Conservation (phyloP, 257 asterid species). For the Prunella vulgaris region DNA sequence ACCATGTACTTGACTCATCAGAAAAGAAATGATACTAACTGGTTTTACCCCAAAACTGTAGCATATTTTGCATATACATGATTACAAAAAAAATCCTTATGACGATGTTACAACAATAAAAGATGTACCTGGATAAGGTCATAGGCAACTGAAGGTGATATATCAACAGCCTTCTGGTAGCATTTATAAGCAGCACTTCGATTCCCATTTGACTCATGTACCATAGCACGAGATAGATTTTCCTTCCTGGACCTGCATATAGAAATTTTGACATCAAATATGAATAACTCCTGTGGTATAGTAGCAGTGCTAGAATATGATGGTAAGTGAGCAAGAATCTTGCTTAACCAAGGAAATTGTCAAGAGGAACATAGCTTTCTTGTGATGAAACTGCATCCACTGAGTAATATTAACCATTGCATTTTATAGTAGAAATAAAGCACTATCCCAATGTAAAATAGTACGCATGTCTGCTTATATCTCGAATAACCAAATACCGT, state of each 20-base stretch:
- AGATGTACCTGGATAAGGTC: conserved; percentile 81
- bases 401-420: not conserved
- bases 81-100: not conserved
- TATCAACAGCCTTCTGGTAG: conserved; percentile 96
- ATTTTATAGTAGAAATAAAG: not conserved
- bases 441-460: not conserved
- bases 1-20: conserved; percentile 5
- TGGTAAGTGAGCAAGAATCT: not conserved
- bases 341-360: conserved; percentile 1
- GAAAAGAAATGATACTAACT: conserved; percentile 2
- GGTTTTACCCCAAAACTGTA: not conserved
- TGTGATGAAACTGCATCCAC: conserved; percentile 1
- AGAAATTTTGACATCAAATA: conserved; percentile 6
- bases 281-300: not conserved
- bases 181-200: conserved; percentile 82
- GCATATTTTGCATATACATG: not conserved
- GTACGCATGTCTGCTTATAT: not conserved
- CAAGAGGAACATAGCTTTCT: not conserved
- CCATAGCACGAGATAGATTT: conserved; percentile 82
- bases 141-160: conserved; percentile 90
- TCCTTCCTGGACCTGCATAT: conserved; percentile 73
- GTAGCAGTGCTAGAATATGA: not conserved
- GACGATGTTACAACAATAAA: not conserved
- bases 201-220: conserved; percentile 92
- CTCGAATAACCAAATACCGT: not conserved